These are phyloP conservation scores for Exobasidium rhododendri DNA, from an alignment of 1,284 basidiomycete species.

Conservation along the genomic window DNA sequence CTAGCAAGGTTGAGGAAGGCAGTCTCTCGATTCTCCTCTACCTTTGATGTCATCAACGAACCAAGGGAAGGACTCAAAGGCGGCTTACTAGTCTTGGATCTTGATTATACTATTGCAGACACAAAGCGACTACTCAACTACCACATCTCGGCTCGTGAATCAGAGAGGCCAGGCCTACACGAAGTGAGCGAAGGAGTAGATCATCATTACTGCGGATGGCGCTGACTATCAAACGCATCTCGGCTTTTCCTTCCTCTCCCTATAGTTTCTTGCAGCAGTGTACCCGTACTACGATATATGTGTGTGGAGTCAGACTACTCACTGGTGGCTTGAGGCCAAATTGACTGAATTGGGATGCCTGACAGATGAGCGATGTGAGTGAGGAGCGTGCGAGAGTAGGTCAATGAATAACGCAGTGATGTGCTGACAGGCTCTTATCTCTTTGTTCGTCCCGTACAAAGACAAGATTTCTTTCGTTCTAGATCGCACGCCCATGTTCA, in stretches of 20 bases:
- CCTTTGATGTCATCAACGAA: constrained; percentile 34
- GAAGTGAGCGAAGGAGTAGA: constrained; percentile 56
- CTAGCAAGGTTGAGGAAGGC: constrained; percentile 31
- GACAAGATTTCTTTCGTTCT: constrained; percentile 56
- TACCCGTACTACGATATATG: constrained; percentile 51
- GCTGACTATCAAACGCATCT: too few relatives aligned
- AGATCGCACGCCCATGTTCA: constrained; percentile 84
- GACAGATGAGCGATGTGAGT: constrained; percentile 25
- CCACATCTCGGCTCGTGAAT: constrained; percentile 70
- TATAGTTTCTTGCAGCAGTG: constrained; percentile 59
- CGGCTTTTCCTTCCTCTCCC: not conserved
- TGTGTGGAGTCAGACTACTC: constrained; percentile 63
- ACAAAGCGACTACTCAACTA: constrained; percentile 62
- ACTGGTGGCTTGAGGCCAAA: constrained; percentile 89
- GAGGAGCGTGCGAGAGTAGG: not conserved
- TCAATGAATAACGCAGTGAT: not conserved
- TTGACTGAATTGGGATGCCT: constrained; percentile 82
- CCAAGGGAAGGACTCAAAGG: constrained; percentile 60
- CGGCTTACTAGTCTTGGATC: constrained; percentile 72
- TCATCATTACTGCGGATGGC: too few relatives aligned
- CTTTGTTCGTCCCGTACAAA: not conserved
- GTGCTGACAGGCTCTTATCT: not conserved
- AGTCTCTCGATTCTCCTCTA: constrained; percentile 34
- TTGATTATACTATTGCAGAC: constrained; percentile 66
- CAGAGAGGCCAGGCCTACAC: constrained; percentile 76